Percentiles rank a stretch among this genome's conserved stretches.
Conservation (phyloP, 768 basidiomycete genomes). For the Coprinellus aureogranulatus region DNA sequence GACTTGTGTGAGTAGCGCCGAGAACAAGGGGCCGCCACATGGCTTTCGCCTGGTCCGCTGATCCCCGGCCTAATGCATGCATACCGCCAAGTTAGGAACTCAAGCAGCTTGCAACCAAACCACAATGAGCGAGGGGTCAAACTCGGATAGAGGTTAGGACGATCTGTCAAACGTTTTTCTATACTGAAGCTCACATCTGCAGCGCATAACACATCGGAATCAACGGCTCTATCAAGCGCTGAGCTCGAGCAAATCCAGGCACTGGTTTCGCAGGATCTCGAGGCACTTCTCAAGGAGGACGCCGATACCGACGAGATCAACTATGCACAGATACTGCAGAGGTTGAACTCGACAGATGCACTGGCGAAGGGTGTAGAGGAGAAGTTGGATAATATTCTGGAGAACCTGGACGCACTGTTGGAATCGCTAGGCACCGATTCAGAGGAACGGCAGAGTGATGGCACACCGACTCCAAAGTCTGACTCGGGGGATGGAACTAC, state of each 20-base stretch:
- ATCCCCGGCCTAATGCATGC: no score
- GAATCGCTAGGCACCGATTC: slow-evolving; percentile 34
- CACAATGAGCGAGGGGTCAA: no score
- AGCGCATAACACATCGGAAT: slow-evolving; percentile 19
- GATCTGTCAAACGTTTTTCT: no score
- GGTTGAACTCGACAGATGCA: slow-evolving; percentile 55
- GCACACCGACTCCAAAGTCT: neutral
- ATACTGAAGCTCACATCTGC: no score
- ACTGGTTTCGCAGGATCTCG: slow-evolving; percentile 1
- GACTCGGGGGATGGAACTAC: neutral
- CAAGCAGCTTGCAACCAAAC: no score
- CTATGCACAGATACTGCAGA: slow-evolving; percentile 46
- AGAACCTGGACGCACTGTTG: slow-evolving; percentile 55
- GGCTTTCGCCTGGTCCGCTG: neutral
- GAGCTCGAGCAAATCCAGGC: slow-evolving; percentile 34
- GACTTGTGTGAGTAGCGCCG: no score
- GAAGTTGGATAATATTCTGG: slow-evolving; percentile 60
- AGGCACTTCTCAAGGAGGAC: slow-evolving; percentile 1
- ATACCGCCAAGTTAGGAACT: no score
- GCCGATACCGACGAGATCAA: slow-evolving; percentile 39
- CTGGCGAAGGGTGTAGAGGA: slow-evolving; percentile 62
- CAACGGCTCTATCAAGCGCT: slow-evolving; percentile 22
- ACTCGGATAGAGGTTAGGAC: no score
- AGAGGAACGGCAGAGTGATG: neutral
- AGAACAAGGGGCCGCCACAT: no score